Evolutionary conservation across 2,329 filamentous ascomycete genomes (phyloP).

Genomic region (Fusarium torulosum): DNA sequence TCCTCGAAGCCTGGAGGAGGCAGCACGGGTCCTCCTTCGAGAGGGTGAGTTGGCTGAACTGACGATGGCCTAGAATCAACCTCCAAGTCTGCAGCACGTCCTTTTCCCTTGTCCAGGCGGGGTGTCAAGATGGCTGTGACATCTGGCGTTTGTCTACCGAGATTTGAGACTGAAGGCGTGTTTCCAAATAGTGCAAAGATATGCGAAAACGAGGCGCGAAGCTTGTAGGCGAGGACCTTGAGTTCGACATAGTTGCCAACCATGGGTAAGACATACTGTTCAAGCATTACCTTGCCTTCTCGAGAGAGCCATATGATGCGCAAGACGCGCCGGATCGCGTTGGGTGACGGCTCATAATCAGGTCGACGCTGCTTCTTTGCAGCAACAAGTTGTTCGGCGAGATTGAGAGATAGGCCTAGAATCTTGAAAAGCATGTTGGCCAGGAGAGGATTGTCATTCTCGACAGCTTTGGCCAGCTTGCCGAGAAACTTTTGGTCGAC

Average conservation of each 20-base stretch:
- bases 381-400: slow-evolving; percentile 84
- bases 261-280: slow-evolving; percentile 88
- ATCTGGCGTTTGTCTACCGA: slow-evolving; percentile 66
- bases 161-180: slow-evolving; percentile 78
- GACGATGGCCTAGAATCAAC: slow-evolving; percentile 58
- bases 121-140: slow-evolving; percentile 55
- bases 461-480: slow-evolving; percentile 84
- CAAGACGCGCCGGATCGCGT: slow-evolving; percentile 82
- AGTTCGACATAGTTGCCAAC: slow-evolving; percentile 83
- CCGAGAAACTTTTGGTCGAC: slow-evolving; percentile 98
- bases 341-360: slow-evolving; percentile 82
- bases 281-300: slow-evolving; percentile 89
- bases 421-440: slow-evolving; percentile 90
- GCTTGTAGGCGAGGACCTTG: slow-evolving; percentile 89
- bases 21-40: slow-evolving; percentile 71
- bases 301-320: slow-evolving; percentile 96
- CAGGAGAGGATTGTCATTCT: slow-evolving; percentile 81
- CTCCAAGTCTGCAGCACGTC: slow-evolving; percentile 60
- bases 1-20: slow-evolving; percentile 67
- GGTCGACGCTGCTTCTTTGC: slow-evolving; percentile 85
- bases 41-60: slow-evolving; percentile 61
- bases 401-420: slow-evolving; percentile 87
- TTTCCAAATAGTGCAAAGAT: slow-evolving; percentile 98
- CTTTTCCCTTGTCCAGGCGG: slow-evolving; percentile 62
- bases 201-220: slow-evolving; percentile 94